These are phyloP conservation scores for Grammothele lineata DNA, from an alignment of 768 basidiomycete genomes.

Conservation along the genomic window DNA sequence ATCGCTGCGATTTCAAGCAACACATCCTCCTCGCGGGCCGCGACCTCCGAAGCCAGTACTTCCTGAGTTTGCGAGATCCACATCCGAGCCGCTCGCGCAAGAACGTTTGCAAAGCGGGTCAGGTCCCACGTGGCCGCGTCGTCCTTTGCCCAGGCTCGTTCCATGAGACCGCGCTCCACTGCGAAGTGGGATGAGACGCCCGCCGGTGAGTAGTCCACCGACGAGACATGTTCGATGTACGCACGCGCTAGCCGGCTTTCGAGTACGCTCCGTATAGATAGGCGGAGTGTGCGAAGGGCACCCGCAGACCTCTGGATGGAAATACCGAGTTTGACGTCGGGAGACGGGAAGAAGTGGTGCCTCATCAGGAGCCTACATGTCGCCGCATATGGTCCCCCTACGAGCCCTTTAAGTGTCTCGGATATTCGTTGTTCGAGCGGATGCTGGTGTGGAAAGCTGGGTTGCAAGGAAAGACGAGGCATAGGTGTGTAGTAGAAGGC, in stretches of 20 bases:
- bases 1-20: constrained; percentile 68
- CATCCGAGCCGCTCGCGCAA: constrained; percentile 50
- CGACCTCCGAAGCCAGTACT: constrained; percentile 21
- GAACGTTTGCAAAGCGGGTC: constrained; percentile 46
- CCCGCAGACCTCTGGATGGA: constrained; percentile 26
- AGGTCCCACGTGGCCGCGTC: constrained; percentile 67
- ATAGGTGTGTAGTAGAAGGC: constrained; percentile 63
- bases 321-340: constrained; percentile 12
- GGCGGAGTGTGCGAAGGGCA: constrained; percentile 49
- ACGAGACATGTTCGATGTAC: constrained; percentile 53
- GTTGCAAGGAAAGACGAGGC: constrained; percentile 58
- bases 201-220: constrained; percentile 51
- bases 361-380: constrained; percentile 63
- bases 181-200: constrained; percentile 58
- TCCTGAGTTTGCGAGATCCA: constrained; percentile 46
- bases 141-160: constrained; percentile 69
- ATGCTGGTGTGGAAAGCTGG: constrained; percentile 29
- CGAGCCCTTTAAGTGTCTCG: constrained; percentile 51
- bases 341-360: constrained; percentile 49
- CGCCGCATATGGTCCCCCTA: constrained; percentile 62
- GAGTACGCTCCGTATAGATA: constrained; percentile 59
- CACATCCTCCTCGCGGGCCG: constrained; percentile 31
- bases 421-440: constrained; percentile 52
- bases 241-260: constrained; percentile 60
- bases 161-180: constrained; percentile 61